A percentile compares a stretch with the other conserved stretches of the same genome.
Evolutionary conservation across 108 stramenopile genomes (phyloP).

Genomic region (Bacterosira constricta): DNA sequence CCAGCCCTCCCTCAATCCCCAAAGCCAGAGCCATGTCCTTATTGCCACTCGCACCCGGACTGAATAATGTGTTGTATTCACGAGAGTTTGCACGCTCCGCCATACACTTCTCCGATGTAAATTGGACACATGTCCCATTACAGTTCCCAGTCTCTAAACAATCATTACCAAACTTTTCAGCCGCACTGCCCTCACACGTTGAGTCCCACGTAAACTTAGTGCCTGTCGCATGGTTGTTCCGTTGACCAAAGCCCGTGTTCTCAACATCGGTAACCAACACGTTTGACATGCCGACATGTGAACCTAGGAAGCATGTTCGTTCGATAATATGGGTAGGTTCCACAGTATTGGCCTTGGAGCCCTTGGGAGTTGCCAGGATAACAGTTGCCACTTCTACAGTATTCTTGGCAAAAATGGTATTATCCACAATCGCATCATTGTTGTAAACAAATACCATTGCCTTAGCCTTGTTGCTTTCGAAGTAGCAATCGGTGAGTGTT

Average conservation of each 20-base stretch:
- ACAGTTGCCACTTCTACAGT: conserved; percentile 32
- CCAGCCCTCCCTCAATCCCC: not conserved
- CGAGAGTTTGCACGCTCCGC: no score
- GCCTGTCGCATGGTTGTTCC: conserved; percentile 36
- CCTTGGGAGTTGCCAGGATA: conserved; percentile 26
- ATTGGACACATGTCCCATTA: conserved; percentile 37
- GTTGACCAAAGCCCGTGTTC: conserved; percentile 24
- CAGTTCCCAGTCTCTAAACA: conserved; percentile 27
- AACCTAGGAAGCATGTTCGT: conserved; percentile 39
- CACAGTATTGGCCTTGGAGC: not conserved
- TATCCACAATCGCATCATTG: conserved; percentile 32
- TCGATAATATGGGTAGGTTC: conserved; percentile 31
- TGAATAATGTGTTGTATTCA: no score
- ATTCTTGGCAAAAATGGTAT: conserved; percentile 37
- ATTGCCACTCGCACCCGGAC: not conserved
- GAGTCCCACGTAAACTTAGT: conserved; percentile 40
- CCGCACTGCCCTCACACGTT: conserved; percentile 35
- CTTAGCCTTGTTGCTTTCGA: conserved; percentile 23
- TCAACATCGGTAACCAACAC: conserved; percentile 29
- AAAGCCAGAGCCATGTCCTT: not conserved
- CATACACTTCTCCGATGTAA: conserved; percentile 17
- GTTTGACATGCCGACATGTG: conserved; percentile 42
- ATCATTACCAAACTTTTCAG: conserved; percentile 34
- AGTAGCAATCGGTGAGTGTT: conserved; percentile 26
- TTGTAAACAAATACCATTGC: conserved; percentile 48